Base-by-base conservation (phyloP, 2,329 filamentous ascomycete species). In the Tolypocladium guangdongense region DNA sequence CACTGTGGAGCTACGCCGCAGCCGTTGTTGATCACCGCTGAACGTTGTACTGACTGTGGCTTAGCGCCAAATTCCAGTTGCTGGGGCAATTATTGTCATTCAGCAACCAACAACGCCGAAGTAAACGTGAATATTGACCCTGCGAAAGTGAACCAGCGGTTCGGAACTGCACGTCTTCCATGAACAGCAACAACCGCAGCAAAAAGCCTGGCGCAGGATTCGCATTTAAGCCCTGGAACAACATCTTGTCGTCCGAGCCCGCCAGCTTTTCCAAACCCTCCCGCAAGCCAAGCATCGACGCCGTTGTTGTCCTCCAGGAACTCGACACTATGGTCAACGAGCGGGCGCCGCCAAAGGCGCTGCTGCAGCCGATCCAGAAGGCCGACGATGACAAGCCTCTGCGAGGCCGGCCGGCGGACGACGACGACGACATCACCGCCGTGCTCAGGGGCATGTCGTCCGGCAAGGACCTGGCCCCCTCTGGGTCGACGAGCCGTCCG, bases 261-360 rank as follows among this genome's bases (percentile, higher is more conserved):
- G 59, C 63, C n/a, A 51, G 54, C 48, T 62, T 60, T 45, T 36
- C 55, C 49, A 55, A 53, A 35, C 52, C 49, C 22, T 52, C 55
- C 33, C 50, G 41, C 22, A 54, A 53, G 30, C n/a, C 41, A 33
- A 47, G 27, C 27, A 7, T 24, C 47, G 46, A 24, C 39, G 14
- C 24, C 38, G 11, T 22, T 10, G 12, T 27, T 27, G 56, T 55
- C 33, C 58, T 64, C 35, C 49, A 51, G 55, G 54, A 58, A 33
- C 52, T 63, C 20, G 52, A 51, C 58, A 60, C 51, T 59, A 78
- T 78, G 76, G 77, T 71, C 59, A 74, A 70, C 62, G 77, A 71
- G 68, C 74, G 64, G 59, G 75, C 61, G 62, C 76, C 64, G 55
- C 73, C 68, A 57, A 76, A 70, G 72, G 70, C 61, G 64, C 74